phyloP scores from a whole-genome alignment of 768 basidiomycete species.

The Dendrothele bispora region DNA sequence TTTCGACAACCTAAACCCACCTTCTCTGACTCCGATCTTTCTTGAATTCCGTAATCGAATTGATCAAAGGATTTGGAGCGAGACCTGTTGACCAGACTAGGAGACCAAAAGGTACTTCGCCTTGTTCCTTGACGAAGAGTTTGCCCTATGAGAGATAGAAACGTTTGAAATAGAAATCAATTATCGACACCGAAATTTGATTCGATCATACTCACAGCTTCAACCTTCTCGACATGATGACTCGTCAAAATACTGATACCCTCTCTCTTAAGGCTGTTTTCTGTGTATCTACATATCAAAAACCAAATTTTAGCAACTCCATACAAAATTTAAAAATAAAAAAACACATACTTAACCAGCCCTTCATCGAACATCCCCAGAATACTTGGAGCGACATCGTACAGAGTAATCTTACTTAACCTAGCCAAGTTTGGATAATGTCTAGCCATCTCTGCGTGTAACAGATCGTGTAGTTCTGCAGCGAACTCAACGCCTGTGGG shows the following conservation, averaged over 20 bases:
- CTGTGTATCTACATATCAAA: slow-evolving; percentile 54
- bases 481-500: slow-evolving; percentile 84
- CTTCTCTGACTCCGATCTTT: slow-evolving; percentile 64
- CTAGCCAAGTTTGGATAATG: slow-evolving; percentile 66
- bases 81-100: slow-evolving; percentile 90
- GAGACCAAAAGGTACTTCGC: slow-evolving; percentile 81
- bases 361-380: slow-evolving; percentile 72
- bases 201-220: slow-evolving; percentile 38
- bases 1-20: slow-evolving; percentile 22
- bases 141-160: slow-evolving; percentile 42
- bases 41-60: slow-evolving; percentile 54
- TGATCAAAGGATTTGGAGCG: slow-evolving; percentile 77
- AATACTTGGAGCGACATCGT: slow-evolving; percentile 80
- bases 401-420: slow-evolving; percentile 71
- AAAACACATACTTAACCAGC: slow-evolving; percentile 49
- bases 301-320: background rate
- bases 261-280: slow-evolving; percentile 69
- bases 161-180: too few relatives aligned
- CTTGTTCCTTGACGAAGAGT: slow-evolving; percentile 70
- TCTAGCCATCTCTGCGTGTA: slow-evolving; percentile 60
- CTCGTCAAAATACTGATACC: slow-evolving; percentile 72
- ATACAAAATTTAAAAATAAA: background rate
- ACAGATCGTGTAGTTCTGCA: slow-evolving; percentile 78
- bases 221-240: slow-evolving; percentile 72
- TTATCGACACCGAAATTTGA: too few relatives aligned